Percentiles rank a stretch among this genome's conserved stretches.
Conservation (phyloP, 805 yeast genomes). For the Cyberlindnera misumaiensis region DNA sequence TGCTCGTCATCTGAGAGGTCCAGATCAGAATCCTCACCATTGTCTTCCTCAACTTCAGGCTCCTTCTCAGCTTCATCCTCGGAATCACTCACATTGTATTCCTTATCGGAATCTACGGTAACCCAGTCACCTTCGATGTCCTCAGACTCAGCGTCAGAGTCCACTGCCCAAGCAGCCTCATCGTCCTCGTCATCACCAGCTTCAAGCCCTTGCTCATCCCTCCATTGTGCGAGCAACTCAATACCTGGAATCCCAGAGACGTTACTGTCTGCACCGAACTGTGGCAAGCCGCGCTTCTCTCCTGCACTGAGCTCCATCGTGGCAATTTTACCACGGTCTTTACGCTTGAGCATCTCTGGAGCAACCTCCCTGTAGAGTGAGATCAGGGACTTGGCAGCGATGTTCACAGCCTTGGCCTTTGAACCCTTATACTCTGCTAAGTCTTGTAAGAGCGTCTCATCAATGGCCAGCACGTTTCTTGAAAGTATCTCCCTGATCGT, state of each 20-base stretch:
- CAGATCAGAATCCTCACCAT: conserved; percentile 45
- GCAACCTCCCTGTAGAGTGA: conserved; percentile 89
- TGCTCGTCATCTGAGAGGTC: conserved; percentile 36
- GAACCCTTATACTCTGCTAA: conserved; percentile 86
- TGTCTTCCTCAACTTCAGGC: conserved; percentile 34
- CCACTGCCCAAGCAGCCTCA: conserved; percentile 53
- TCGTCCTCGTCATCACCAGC: conserved; percentile 55
- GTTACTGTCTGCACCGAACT: conserved; percentile 68
- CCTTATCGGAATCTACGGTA: conserved; percentile 75
- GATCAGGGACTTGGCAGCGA: conserved; percentile 88
- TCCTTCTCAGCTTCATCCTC: conserved; percentile 31
- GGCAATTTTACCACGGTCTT: conserved; percentile 92
- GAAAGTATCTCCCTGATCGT: conserved; percentile 89
- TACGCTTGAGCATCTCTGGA: conserved; percentile 86
- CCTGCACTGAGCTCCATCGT: conserved; percentile 70
- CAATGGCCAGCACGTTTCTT: conserved; percentile 93
- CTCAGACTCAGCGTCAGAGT: conserved; percentile 38
- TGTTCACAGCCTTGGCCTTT: conserved; percentile 86
- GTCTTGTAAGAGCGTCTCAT: conserved; percentile 81
- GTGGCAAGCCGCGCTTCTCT: conserved; percentile 45
- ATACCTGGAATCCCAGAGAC: conserved; percentile 83
- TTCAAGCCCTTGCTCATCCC: conserved; percentile 47
- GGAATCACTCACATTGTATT: conserved; percentile 50
- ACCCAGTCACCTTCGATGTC: conserved; percentile 93
- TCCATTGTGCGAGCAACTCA: conserved; percentile 86